phyloP scores from a whole-genome alignment of 2,329 filamentous ascomycete species.

The Chaetomium globosum region DNA sequence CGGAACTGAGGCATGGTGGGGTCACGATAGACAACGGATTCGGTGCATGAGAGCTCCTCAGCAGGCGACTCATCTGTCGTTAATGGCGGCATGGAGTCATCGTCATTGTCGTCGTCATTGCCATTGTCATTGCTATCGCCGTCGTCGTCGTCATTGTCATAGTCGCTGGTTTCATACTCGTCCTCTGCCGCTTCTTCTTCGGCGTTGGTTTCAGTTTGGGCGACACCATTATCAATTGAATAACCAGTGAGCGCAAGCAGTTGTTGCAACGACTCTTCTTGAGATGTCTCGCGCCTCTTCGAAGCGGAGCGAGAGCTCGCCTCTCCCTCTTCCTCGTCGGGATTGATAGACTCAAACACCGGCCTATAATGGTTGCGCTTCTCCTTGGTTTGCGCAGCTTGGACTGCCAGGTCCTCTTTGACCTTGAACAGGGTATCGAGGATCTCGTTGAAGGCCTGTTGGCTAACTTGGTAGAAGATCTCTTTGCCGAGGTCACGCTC shows the following conservation, averaged over 20 bases:
- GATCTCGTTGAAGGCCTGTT: constrained; percentile 91
- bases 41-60: constrained; percentile 12
- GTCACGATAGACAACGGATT: constrained; percentile 49
- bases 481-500: constrained; percentile 85
- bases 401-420: constrained; percentile 75
- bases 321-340: constrained; percentile 36
- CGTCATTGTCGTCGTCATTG: constrained; percentile 22
- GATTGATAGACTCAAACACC: constrained; percentile 50
- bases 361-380: constrained; percentile 61
- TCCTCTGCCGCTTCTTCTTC: constrained; percentile 29
- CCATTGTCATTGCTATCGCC: constrained; percentile 18
- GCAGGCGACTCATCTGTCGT: constrained; percentile 28
- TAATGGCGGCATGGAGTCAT: constrained; percentile 12
- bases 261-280: constrained; percentile 44
- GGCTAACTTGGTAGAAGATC: constrained; percentile 86
- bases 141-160: constrained; percentile 10
- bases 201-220: constrained; percentile 30
- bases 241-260: constrained; percentile 53
- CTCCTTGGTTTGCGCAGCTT: constrained; percentile 63
- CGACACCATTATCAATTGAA: constrained; percentile 41
- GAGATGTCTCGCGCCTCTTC: constrained; percentile 32
- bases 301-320: constrained; percentile 18
- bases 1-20: constrained; percentile 44
- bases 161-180: constrained; percentile 24
- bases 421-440: constrained; percentile 82